phyloP scores from a whole-genome alignment of 75 land plant species.

The Sequoiadendron giganteum region DNA sequence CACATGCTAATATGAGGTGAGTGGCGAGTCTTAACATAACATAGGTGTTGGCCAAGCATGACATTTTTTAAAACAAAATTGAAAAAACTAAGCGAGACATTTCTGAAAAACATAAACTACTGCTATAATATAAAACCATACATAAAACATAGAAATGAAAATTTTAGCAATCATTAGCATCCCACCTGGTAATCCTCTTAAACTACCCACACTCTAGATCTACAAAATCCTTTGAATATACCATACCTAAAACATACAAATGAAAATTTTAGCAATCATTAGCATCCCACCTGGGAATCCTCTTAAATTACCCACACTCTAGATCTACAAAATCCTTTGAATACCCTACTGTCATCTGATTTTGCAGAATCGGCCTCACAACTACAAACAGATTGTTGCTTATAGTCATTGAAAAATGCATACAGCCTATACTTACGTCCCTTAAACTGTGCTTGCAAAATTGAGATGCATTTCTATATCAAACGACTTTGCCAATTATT shows the following conservation, averaged over 20 bases:
- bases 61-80: too few relatives aligned
- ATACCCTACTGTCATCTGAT: too few relatives aligned
- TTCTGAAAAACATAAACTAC: too few relatives aligned
- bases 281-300: not conserved
- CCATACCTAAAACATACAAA: not conserved
- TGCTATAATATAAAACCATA: too few relatives aligned
- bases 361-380: not conserved
- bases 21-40: too few relatives aligned
- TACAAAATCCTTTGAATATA: too few relatives aligned
- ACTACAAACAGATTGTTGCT: not conserved
- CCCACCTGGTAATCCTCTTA: not conserved
- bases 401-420: not conserved
- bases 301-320: not conserved
- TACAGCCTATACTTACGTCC: not conserved
- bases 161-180: not conserved
- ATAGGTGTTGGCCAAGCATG: too few relatives aligned
- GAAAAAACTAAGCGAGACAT: too few relatives aligned
- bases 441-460: not conserved
- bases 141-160: not conserved
- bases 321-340: not conserved
- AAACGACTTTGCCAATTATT: not conserved
- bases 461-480: not conserved
- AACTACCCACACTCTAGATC: not conserved
- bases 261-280: not conserved
- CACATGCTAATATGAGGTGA: too few relatives aligned